Conservation (phyloP, 225 moss, liverwort and hornwort genomes). For the Neckera pumila region DNA sequence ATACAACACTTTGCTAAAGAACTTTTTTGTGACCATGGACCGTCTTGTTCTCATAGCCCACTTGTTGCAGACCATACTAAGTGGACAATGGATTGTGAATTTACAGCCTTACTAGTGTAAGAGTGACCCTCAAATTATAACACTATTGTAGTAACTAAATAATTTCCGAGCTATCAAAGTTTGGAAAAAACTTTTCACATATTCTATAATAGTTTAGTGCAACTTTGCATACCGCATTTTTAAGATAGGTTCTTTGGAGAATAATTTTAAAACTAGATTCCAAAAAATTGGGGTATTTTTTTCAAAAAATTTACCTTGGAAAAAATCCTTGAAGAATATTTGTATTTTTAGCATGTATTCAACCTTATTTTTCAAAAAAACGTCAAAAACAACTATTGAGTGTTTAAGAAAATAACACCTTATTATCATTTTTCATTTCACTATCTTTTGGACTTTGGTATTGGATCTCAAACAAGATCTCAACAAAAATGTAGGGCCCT, state of each 20-base stretch:
- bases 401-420: too few species aligned
- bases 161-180: background rate
- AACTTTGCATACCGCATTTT: background rate
- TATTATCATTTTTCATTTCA: background rate
- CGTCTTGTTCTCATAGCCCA: background rate
- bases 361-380: background rate
- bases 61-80: accelerated
- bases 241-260: accelerated
- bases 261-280: background rate
- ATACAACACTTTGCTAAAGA: background rate
- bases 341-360: background rate
- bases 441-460: background rate
- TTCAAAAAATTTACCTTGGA: background rate
- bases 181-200: accelerated
- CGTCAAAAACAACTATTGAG: too few species aligned
- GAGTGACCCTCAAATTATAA: background rate
- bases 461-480: background rate
- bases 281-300: background rate
- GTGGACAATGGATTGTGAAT: accelerated
- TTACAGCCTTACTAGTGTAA: accelerated
- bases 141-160: background rate
- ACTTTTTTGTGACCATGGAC: background rate
- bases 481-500: background rate
- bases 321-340: background rate
- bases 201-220: background rate